Evolutionary conservation across 139 green algal species (phyloP).

Genomic region (Limnomonas spitsbergensis): DNA sequence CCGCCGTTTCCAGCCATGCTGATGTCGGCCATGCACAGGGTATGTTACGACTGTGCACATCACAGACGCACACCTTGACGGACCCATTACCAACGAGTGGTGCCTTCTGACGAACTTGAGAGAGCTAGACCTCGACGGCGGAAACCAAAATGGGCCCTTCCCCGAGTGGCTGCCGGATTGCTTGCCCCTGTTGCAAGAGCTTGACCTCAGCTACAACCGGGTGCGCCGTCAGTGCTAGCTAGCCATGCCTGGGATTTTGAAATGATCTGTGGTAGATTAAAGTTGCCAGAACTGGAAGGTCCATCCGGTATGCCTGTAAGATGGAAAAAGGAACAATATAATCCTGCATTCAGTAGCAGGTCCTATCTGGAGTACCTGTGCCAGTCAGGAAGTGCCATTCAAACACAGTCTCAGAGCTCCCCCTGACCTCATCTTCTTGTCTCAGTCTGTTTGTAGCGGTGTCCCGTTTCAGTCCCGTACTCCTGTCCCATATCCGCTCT

Average conservation of each 20-base stretch:
- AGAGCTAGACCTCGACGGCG: constrained; percentile 54
- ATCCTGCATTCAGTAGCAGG: neutral
- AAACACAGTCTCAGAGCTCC: neutral
- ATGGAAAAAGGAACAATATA: neutral
- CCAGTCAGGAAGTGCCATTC: neutral
- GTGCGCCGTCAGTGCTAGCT: constrained; percentile 21
- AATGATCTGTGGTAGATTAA: too few species aligned
- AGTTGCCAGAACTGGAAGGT: neutral
- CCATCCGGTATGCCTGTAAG: neutral
- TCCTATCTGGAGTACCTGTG: neutral
- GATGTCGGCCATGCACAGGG: too few species aligned
- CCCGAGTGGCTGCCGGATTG: constrained; percentile 40
- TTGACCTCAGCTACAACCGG: constrained; percentile 57
- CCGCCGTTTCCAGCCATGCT: too few species aligned
- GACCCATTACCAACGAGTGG: constrained; percentile 31
- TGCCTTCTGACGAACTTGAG: constrained; percentile 44
- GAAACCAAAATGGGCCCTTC: constrained; percentile 38
- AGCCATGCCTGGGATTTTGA: too few species aligned
- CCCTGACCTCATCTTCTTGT: neutral
- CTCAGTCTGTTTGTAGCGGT: neutral
- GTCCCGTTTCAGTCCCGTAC: neutral
- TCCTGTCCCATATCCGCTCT: neutral
- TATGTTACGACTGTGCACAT: constrained; percentile 50
- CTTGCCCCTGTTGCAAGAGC: constrained; percentile 44
- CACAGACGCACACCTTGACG: constrained; percentile 41